Base-by-base conservation (phyloP, 2,329 filamentous ascomycete genomes). In the Teratosphaeria pseudoeucalypti region DNA sequence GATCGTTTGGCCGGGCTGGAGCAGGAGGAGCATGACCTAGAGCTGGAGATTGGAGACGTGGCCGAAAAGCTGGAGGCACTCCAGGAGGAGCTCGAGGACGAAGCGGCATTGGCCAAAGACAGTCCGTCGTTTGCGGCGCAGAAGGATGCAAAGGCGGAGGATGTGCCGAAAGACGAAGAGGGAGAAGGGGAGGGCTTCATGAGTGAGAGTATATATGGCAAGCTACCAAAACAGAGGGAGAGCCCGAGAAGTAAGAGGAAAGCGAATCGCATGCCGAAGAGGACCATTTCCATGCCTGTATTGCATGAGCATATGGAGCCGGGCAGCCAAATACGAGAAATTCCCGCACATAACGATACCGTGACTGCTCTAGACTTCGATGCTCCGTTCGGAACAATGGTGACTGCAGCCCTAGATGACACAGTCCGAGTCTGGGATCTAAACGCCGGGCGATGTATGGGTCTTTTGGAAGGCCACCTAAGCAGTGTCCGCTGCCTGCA, bases 181-280 rank as follows among this genome's bases (percentile, higher is more conserved):
- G 77, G 77, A 68, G 76, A 59, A 62, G 43, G n/a, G 9, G 68
- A 54, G 62, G 69, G 82, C 0, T 99, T 97, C 78, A 97, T 97
- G 94, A 96, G 94, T 2, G 90, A 96, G 73, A 96, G 92, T 12
- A 90, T 99, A 66, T 99, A 97, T 73, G 89, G 95, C 66, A 96
- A 96, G 75, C 78, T 99, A 9, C 90, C 92, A 0, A 71, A 68
- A 34, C 57, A 62, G n/a, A 64, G 62, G 34, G 65, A 82, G 7
- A 82, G 79, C 64, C 78, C 79, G 27, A 76, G 80, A 64, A 78
- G 79, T 52, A 81, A 84, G 72, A 73, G 70, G 72, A 68, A 65
- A 34, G 75, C 79, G 64, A 80, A 78, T 16, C 26, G 47, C 71
- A 32, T 39, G 34, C 83, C 81, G 47, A 81, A 82, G 62, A 81